phyloP scores from a whole-genome alignment of 768 basidiomycete genomes.

The Pleurotus sapidus region DNA sequence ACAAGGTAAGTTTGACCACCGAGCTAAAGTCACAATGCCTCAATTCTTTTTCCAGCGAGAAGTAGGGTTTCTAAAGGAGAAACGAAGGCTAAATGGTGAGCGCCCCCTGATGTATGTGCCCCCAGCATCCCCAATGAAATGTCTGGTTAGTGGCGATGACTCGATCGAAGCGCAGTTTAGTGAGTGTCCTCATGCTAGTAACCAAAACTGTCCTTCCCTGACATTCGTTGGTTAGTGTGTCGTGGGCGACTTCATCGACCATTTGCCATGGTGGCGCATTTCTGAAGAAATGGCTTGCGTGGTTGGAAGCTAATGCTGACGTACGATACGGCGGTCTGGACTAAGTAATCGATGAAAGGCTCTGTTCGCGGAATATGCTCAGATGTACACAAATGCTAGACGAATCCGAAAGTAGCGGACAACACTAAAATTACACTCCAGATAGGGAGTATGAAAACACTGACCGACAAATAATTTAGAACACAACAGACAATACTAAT shows the following conservation, averaged over 20 bases:
- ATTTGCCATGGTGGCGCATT: slow-evolving; percentile 81
- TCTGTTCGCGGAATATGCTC: background rate
- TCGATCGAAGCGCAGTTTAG: slow-evolving; percentile 82
- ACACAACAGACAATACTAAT: slow-evolving; percentile 28
- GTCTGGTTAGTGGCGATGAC: slow-evolving; percentile 78
- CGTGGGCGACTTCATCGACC: slow-evolving; percentile 91
- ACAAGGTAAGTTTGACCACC: slow-evolving; percentile 46
- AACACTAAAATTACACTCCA: background rate
- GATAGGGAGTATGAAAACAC: background rate
- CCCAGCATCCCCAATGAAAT: slow-evolving; percentile 3
- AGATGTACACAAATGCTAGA: background rate
- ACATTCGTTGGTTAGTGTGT: slow-evolving; percentile 56
- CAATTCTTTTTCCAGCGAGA: slow-evolving; percentile 52
- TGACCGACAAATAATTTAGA: background rate
- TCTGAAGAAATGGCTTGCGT: slow-evolving; percentile 86
- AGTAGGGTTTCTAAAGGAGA: slow-evolving; percentile 93
- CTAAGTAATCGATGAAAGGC: slow-evolving; percentile 19
- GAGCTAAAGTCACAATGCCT: background rate
- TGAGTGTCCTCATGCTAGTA: slow-evolving; percentile 33
- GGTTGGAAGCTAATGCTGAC: slow-evolving; percentile 89
- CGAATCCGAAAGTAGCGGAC: background rate
- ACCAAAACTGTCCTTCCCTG: background rate
- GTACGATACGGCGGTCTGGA: slow-evolving; percentile 80
- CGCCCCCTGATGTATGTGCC: background rate
- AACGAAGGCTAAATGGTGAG: slow-evolving; percentile 84